Evolutionary conservation across 176 grass and related monocot genomes (phyloP), one percentile per base, ranked within the genome.

Genomic region (Juncus inflexus): DNA sequence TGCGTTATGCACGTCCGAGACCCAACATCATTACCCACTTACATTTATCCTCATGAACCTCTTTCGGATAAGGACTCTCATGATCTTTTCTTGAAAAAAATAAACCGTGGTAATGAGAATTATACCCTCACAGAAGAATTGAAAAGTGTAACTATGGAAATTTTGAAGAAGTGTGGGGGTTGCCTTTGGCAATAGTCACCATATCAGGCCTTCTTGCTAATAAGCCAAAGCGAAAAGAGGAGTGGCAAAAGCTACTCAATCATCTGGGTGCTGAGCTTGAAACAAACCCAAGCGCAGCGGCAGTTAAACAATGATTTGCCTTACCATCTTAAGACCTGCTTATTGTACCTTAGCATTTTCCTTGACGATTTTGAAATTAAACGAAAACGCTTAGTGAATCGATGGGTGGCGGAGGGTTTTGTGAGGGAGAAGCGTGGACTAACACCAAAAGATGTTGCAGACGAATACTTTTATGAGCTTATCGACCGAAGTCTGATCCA

Each of bases 281-380:
- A 64, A 78, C 70, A 52, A 80, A 76, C 15, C 4, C 42, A 0
- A 7, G 12, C 5, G 2, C 35, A 9, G 12, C 12, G 6, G 43
- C 60, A 12, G 76, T 83, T 14, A 73, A 62, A 83, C 9, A 74
- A 73, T 38, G 79, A 77, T 4, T 61, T 83, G 42, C 76, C 72
- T 2, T 80, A 83, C 59, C 3, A 76, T 58, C 62, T 80, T 40
- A 86, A 86, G 19, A 71, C 69, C 8, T 78, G 80, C 19, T 75
- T 86, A 54, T 61, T 86, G 19, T 86, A 86, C 16, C 79, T 86
- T 3, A 75, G 58, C 50, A 70, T 86, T n/a, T 86, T 82, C 11
- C 74, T 78, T 3, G 58, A 82, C 67, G 76, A 86, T 57, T 72
- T 64, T 68, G 56, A 82, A 71, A 82, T 89, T 9, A 61, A 50